Conservation (phyloP, 1,284 basidiomycete genomes). For the Ustilago vetiveriae region DNA sequence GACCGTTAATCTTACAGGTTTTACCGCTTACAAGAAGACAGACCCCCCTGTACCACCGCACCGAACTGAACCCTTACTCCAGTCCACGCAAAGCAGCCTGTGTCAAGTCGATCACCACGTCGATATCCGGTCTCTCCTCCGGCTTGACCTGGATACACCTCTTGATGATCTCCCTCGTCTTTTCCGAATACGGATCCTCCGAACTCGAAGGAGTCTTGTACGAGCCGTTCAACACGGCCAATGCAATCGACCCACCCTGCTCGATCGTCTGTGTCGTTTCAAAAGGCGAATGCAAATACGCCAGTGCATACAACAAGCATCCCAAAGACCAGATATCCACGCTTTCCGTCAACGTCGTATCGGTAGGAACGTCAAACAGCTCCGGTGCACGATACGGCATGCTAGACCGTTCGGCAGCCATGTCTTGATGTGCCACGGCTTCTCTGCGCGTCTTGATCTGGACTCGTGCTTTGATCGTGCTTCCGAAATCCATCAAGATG, state of each 20-base stretch:
- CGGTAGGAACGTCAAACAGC: conserved; percentile 67
- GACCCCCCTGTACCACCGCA: no score
- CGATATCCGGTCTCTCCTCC: conserved; percentile 54
- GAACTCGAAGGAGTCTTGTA: conserved; percentile 60
- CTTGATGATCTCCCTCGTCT: conserved; percentile 57
- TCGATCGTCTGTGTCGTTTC: conserved; percentile 66
- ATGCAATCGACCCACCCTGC: conserved; percentile 65
- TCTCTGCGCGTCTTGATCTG: conserved; percentile 81
- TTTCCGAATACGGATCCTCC: conserved; percentile 57
- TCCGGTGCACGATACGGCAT: conserved; percentile 68
- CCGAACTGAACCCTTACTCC: conserved; percentile 10
- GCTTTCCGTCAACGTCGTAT: conserved; percentile 60
- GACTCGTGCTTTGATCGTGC: conserved; percentile 81
- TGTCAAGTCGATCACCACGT: conserved; percentile 53
- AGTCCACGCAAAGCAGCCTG: conserved; percentile 46
- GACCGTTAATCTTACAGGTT: no score
- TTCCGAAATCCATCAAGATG: conserved; percentile 98
- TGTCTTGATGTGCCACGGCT: conserved; percentile 71
- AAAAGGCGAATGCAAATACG: conserved; percentile 67
- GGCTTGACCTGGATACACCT: conserved; percentile 60
- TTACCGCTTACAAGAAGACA: no score
- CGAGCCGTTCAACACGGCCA: conserved; percentile 64
- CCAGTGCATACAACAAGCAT: conserved; percentile 62
- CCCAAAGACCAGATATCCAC: conserved; percentile 68
- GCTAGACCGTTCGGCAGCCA: conserved; percentile 63